phyloP scores from a whole-genome alignment of 768 basidiomycete genomes.

The Leucosporidium yakuticum region DNA sequence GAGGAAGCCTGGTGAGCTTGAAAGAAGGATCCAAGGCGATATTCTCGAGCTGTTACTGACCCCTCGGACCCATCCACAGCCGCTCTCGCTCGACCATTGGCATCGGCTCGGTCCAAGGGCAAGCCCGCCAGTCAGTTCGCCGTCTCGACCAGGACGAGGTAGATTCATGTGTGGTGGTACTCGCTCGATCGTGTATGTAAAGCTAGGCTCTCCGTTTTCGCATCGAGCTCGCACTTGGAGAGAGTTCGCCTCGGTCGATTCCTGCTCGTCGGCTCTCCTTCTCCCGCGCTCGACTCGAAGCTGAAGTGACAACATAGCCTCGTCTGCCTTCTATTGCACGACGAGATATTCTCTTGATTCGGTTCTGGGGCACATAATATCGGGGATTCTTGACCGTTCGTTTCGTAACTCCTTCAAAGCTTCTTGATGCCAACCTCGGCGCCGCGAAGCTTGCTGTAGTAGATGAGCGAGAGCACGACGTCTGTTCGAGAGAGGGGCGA shows the following conservation, averaged over 20 bases:
- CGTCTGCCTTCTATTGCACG: no score
- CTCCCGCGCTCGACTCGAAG: no score
- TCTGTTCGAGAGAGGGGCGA: slow-evolving; percentile 2
- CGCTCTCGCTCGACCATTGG: not conserved
- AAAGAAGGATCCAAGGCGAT: no score
- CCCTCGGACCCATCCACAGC: not conserved
- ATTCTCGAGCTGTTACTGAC: not conserved
- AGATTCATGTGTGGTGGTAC: not conserved
- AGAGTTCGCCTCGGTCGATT: no score
- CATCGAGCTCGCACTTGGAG: no score
- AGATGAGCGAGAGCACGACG: slow-evolving; percentile 27
- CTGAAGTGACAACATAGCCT: no score
- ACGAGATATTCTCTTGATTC: no score
- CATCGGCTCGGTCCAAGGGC: not conserved
- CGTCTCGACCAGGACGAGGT: slow-evolving; percentile 1
- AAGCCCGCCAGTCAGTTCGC: not conserved
- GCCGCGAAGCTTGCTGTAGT: slow-evolving; percentile 15
- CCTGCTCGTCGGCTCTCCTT: no score
- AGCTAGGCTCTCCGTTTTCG: no score
- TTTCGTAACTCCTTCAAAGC: not conserved
- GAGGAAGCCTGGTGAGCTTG: slow-evolving; percentile 21
- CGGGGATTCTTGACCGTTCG: no score
- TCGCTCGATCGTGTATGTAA: no score
- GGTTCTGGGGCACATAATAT: no score
- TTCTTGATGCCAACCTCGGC: slow-evolving; percentile 19